Base-by-base conservation (phyloP, 2,329 filamentous ascomycete species). In the Colletotrichum orbiculare region DNA sequence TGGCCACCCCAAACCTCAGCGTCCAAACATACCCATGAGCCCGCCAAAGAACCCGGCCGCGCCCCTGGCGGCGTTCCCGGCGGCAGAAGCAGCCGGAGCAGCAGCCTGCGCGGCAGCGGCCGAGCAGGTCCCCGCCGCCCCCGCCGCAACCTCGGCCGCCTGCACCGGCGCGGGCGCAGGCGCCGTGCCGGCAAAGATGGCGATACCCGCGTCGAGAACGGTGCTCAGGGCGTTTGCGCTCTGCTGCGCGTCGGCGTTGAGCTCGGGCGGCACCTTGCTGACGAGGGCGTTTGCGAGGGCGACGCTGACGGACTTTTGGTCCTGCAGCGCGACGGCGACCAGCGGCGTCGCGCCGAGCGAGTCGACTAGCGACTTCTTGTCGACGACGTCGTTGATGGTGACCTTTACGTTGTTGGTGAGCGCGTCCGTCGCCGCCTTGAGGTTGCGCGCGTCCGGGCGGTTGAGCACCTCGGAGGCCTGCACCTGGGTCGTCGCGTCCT, bases 391-490 rank as follows among this genome's bases (percentile, higher is more conserved):
- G 15, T 62, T 65, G 52, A 65, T 62, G 12, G 62, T 65, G 15
- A 65, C 62, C 11, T 62, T 62, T 15, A 65, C 62, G 47, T 65
- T 65, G 17, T 65, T 65, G 7, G 62, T 65, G 11, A 65, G 62
- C 8, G 62, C 62, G 11, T 65, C 62, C 6, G 62, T 65, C 6
- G 62, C 58, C 11, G 62, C 62, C 41, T 65, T 65, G 8, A 65
- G 52, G 6, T 62, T 62, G 33, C 25, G 2, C 10, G 58, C 58
- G 6, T 65, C 62, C 2, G 52, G 34, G 2, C 8, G 37, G 52
- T 53, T 53, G 42, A 65, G 62, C 0, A 48, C 12, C 8, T 53
- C 46, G 1, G 62, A 65, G 11, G 17, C 52, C 15, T 48, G 58
- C 10, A 65, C 62, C 15, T 65, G 62, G 13, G 47, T 39, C 7